Conservation (phyloP, 768 basidiomycete species). For the Calocera viscosa region DNA sequence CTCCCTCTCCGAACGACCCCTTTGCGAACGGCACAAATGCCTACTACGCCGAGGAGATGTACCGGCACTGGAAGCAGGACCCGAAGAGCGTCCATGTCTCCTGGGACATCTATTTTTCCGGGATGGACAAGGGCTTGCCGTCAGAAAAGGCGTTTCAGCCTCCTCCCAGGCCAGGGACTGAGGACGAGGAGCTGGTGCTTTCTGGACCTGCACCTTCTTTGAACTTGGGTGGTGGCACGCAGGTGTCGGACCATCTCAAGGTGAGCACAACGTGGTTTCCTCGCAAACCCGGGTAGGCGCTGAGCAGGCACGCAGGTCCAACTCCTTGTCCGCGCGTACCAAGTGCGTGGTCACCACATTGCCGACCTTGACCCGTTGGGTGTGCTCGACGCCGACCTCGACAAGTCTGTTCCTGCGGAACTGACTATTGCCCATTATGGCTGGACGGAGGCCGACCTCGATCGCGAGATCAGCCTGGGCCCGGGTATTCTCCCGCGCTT, state of each 20-base stretch:
- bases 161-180: slow-evolving; percentile 57
- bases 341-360: slow-evolving; percentile 95
- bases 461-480: slow-evolving; percentile 87
- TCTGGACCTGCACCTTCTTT: slow-evolving; percentile 68
- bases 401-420: slow-evolving; percentile 66
- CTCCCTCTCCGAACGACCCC: slow-evolving; percentile 26
- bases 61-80: slow-evolving; percentile 80
- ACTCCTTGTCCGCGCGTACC: slow-evolving; percentile 94
- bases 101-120: slow-evolving; percentile 90
- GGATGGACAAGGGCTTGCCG: slow-evolving; percentile 75
- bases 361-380: slow-evolving; percentile 94
- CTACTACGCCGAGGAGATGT: slow-evolving; percentile 95
- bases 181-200: slow-evolving; percentile 28
- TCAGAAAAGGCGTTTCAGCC: slow-evolving; percentile 73
- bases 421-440: slow-evolving; percentile 90
- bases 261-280: slow-evolving; percentile 31
- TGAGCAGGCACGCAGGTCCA: slow-evolving; percentile 51
- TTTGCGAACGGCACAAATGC: slow-evolving; percentile 93
- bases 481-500: slow-evolving; percentile 96
- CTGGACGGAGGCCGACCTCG: slow-evolving; percentile 85
- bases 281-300: background rate
- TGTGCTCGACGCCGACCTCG: slow-evolving; percentile 80
- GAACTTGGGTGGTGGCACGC: slow-evolving; percentile 43
- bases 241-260: slow-evolving; percentile 90
- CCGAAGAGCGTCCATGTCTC: slow-evolving; percentile 84